Evolutionary conservation across 1,284 basidiomycete genomes (phyloP).

Genomic region (Cryptococcus sp.): DNA sequence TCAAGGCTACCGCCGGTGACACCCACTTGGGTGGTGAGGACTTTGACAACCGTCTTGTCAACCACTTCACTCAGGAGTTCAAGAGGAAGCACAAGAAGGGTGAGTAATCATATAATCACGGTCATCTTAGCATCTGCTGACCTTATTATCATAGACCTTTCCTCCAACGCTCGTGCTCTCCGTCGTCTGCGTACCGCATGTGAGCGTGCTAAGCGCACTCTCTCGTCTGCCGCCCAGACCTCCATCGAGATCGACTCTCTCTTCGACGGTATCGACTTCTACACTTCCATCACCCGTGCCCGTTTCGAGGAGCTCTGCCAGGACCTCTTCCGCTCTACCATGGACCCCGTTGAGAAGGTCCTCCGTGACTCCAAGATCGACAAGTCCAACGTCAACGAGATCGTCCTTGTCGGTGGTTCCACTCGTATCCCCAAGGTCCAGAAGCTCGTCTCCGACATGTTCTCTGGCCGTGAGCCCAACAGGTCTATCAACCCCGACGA

Average conservation of each 20-base stretch:
- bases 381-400: constrained; percentile 82
- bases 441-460: constrained; percentile 96
- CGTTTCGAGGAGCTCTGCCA: constrained; percentile 99
- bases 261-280: constrained; percentile 87
- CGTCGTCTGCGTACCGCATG: constrained; percentile 94
- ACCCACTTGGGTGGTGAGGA: constrained; percentile 99
- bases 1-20: constrained; percentile 86
- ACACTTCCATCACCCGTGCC: constrained; percentile 94
- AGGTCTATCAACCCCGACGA: constrained; percentile 98
- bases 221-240: constrained; percentile 97
- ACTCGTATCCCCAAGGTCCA: constrained; percentile 99
- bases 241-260: constrained; percentile 99
- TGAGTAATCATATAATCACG: constrained; percentile 54
- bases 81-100: constrained; percentile 79
- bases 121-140: constrained; percentile 27
- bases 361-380: constrained; percentile 96
- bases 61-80: constrained; percentile 71
- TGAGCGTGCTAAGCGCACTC: constrained; percentile 98
- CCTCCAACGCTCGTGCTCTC: constrained; percentile 91
- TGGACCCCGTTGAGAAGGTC: constrained; percentile 98
- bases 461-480: constrained; percentile 95
- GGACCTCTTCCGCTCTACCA: constrained; percentile 88
- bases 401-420: constrained; percentile 98
- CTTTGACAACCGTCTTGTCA: constrained; percentile 96
- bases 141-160: constrained; percentile 73